Percentiles rank a stretch among this genome's conserved stretches.
These are phyloP conservation scores for Lasiodiplodia theobromae DNA, from an alignment of 2,329 filamentous ascomycete genomes.

Conservation along the genomic window DNA sequence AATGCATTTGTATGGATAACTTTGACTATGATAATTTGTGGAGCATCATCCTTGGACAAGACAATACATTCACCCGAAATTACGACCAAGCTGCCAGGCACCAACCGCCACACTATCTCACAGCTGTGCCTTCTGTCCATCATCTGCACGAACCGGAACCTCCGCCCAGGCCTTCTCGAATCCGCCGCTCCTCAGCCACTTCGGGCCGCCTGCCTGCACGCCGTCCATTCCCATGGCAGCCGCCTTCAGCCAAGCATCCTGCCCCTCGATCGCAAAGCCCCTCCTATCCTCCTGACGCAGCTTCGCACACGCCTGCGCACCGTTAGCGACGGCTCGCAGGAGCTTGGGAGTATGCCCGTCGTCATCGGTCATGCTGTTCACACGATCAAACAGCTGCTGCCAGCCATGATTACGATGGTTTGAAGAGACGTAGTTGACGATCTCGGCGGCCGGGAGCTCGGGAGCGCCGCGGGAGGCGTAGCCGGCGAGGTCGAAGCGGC, in stretches of 20 bases:
- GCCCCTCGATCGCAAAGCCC: conserved; percentile 47
- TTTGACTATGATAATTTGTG: too few relatives aligned
- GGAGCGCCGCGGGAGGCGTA: conserved; percentile 75
- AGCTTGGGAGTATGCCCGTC: conserved; percentile 86
- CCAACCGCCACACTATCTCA: not conserved
- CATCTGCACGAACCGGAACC: conserved; percentile 34
- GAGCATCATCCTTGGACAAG: not conserved
- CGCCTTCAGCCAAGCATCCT: conserved; percentile 66
- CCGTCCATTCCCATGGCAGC: conserved; percentile 69
- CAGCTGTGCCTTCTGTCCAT: conserved; percentile 4
- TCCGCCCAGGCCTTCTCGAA: conserved; percentile 71
- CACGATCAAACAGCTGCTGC: conserved; percentile 55
- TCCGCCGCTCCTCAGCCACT: conserved; percentile 69
- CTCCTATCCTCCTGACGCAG: not conserved
- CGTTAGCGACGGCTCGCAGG: conserved; percentile 72
- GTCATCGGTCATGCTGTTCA: conserved; percentile 60
- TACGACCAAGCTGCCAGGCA: not conserved
- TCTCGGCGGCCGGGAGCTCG: conserved; percentile 57
- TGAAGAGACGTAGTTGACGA: not conserved
- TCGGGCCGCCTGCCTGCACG: conserved; percentile 59
- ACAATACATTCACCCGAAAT: not conserved
- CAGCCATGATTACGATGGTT: conserved; percentile 43
- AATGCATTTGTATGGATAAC: too few relatives aligned
- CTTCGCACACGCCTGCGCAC: conserved; percentile 55
- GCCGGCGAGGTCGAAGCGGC: conserved; percentile 73